Evolutionary conservation across 257 asterid species (phyloP).

Genomic region (Fraxinus quadrangulata): DNA sequence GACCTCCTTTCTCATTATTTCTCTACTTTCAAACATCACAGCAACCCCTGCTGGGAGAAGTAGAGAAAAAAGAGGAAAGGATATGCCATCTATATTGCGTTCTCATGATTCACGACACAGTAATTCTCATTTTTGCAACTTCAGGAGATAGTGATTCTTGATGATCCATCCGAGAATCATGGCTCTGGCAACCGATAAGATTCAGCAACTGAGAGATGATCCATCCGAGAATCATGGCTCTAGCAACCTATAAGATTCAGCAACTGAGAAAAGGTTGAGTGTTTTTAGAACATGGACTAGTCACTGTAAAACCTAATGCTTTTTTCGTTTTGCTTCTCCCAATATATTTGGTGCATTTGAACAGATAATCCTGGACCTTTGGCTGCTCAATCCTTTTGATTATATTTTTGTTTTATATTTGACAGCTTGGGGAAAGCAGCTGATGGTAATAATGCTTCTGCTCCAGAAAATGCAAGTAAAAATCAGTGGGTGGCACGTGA

Average conservation of each 20-base stretch:
- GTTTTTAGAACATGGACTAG: constrained; percentile 16
- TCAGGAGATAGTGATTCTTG: constrained; percentile 68
- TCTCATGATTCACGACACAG: constrained; percentile 1
- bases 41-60: background rate
- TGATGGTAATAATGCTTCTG: constrained; percentile 43
- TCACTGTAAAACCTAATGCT: background rate
- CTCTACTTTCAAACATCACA: background rate
- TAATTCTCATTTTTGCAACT: constrained; percentile 20
- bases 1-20: background rate
- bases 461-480: constrained; percentile 60
- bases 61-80: background rate
- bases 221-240: constrained; percentile 46
- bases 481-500: no score
- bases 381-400: constrained; percentile 27
- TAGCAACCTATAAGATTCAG: constrained; percentile 50
- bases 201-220: no score
- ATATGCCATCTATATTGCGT: constrained; percentile 1
- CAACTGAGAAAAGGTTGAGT: constrained; percentile 56
- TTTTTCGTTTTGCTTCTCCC: background rate
- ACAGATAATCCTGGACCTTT: constrained; percentile 12
- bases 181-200: no score
- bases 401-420: constrained; percentile 27
- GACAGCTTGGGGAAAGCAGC: constrained; percentile 52
- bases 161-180: no score
- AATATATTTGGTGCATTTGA: background rate